phyloP scores from a whole-genome alignment of 108 stramenopile species.

The Mayamaea pseudoterrestris region DNA sequence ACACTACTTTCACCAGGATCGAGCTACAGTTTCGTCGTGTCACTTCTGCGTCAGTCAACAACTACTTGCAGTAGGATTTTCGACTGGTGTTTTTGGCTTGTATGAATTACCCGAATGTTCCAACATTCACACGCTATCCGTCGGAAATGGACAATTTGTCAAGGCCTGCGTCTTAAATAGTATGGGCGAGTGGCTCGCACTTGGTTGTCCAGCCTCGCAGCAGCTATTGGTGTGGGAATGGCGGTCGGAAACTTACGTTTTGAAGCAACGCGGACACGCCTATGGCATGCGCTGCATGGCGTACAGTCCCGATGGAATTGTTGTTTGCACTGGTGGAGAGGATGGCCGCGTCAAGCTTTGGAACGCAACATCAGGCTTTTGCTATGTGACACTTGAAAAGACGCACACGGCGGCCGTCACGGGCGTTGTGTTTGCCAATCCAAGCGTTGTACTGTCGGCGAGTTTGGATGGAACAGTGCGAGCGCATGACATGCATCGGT shows the following conservation, averaged over 20 bases:
- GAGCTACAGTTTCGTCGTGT: constrained; percentile 42
- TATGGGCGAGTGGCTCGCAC: constrained; percentile 94
- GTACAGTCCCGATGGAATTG: constrained; percentile 88
- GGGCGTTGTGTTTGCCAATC: constrained; percentile 78
- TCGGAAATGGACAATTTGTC: constrained; percentile 61
- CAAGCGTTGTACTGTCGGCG: constrained; percentile 83
- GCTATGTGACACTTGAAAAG: constrained; percentile 91
- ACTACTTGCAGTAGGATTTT: constrained; percentile 85
- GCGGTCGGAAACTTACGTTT: constrained; percentile 94
- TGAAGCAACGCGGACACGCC: constrained; percentile 98
- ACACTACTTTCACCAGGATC: constrained; percentile 78
- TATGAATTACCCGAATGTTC: constrained; percentile 87
- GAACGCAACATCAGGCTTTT: constrained; percentile 93
- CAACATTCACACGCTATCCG: constrained; percentile 84
- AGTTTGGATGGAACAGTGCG: constrained; percentile 95
- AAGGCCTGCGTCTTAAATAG: constrained; percentile 67
- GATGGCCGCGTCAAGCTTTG: constrained; percentile 98
- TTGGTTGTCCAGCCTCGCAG: constrained; percentile 85
- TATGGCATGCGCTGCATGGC: constrained; percentile 90
- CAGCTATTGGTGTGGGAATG: constrained; percentile 99
- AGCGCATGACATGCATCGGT: constrained; percentile 93
- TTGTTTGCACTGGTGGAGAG: constrained; percentile 94
- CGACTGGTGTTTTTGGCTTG: constrained; percentile 89
- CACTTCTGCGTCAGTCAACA: constrained; percentile 41
- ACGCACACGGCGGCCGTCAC: constrained; percentile 91